Conservation (phyloP, 2,329 filamentous ascomycete species). For the Furcasterigmium sp. region DNA sequence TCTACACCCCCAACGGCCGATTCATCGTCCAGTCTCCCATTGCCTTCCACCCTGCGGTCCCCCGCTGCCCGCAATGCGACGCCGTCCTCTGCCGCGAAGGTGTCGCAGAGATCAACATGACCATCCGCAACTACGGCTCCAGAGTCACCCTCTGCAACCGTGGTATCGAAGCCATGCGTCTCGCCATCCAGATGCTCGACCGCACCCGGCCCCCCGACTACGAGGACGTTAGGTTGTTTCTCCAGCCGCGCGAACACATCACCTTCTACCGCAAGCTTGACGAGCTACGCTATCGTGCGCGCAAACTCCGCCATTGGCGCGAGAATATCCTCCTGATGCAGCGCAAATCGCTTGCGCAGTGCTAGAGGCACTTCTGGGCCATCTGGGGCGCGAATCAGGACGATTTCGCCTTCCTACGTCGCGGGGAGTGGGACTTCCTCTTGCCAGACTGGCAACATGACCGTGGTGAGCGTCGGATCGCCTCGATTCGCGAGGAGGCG, state of each 20-base stretch:
- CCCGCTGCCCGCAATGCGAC: not conserved
- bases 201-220: too few species aligned
- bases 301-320: too few species aligned
- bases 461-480: too few species aligned
- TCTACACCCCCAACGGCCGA: too few species aligned
- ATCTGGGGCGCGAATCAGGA: conserved; percentile 5
- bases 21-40: too few species aligned
- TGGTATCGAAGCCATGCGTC: not conserved
- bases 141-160: not conserved
- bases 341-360: not conserved
- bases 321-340: not conserved
- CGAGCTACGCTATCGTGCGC: too few species aligned
- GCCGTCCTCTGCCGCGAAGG: not conserved
- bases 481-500: too few species aligned
- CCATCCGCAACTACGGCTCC: not conserved
- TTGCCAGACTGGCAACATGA: too few species aligned
- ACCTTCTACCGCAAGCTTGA: not conserved
- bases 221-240: too few species aligned
- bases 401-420: too few species aligned
- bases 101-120: not conserved
- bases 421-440: too few species aligned
- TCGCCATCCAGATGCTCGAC: conserved; percentile 5
- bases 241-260: too few species aligned
- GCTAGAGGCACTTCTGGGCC: conserved; percentile 7
- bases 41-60: not conserved